Evolutionary conservation across 2,329 filamentous ascomycete species (phyloP), one percentile per base, ranked within the genome.

Genomic region (Fonsecaea erecta): DNA sequence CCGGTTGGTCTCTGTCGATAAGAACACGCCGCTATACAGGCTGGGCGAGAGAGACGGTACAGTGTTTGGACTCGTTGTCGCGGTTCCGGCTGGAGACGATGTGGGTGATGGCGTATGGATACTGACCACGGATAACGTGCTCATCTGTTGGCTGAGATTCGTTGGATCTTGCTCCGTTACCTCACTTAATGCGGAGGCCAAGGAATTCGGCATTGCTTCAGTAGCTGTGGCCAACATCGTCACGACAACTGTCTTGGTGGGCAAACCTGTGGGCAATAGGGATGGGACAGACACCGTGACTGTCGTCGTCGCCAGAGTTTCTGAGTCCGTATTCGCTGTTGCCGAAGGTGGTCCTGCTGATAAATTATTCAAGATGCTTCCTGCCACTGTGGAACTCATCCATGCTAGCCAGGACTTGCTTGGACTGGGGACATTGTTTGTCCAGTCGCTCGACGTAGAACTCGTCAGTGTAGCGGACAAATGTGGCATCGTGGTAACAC

Each of bases 241-340:
- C 51, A 48, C 35, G 18, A 14, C 48, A 26, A n/a, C 24, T 6
- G 60, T 55, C 16, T 37, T 16, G 3, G 35, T 51, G 12, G 28
- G 24, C 35, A 16, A 24, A 3, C 16, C 16, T 21, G 35, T 24
- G 8, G 28, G 24, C 55, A 54, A 16, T 12, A 40, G 53, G 14
- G 37, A 6, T 12, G 35, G 60, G 16, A 30, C 30, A 52, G 56
- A 57, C 30, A 64, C 62, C 8, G 55, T 64, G 12, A 40, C 37
- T 11, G 62, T 64, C 9, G 18, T 28, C 12, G 24, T 28, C 30
- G 21, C 37, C 32, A 18, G 46, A 43, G 28, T n/a, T 8, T n/a
- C 30, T 35, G 37, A 5, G 9, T 18, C 37, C 12, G 18, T 30
- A 37, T 24, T 52, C 8, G 26, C 21, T 14, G 43, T 14, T 18